Evolutionary conservation across 73 alveolate genomes (phyloP).

Genomic region (Strombidium stylifer): DNA sequence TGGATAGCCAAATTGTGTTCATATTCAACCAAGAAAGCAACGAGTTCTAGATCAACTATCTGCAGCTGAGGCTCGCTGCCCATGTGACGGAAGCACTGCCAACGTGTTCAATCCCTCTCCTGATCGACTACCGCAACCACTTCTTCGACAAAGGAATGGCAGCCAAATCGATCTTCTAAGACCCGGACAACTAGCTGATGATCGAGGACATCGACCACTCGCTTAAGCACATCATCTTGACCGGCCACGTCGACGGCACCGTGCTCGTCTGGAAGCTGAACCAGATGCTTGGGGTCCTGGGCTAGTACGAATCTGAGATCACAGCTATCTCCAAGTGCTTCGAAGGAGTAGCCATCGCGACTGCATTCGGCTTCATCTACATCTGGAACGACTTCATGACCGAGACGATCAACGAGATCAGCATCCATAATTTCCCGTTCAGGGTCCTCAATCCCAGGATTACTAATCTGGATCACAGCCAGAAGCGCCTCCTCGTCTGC

Average conservation of each 20-base stretch:
- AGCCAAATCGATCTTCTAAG: too few relatives aligned
- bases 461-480: conserved; percentile 59
- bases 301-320: conserved; percentile 53
- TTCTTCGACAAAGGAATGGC: too few relatives aligned
- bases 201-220: conserved; percentile 36
- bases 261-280: conserved; percentile 56
- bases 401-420: conserved; percentile 61
- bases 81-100: too few relatives aligned
- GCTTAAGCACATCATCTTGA: conserved; percentile 53
- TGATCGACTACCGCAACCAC: too few relatives aligned
- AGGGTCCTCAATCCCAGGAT: conserved; percentile 73
- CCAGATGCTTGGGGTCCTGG: conserved; percentile 48
- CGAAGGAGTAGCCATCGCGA: conserved; percentile 71
- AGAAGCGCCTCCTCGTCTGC: conserved; percentile 57
- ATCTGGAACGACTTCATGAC: conserved; percentile 71
- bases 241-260: conserved; percentile 76
- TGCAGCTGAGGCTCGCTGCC: too few relatives aligned
- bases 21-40: too few relatives aligned
- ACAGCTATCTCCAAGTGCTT: conserved; percentile 49
- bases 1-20: too few relatives aligned
- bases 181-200: conserved; percentile 30
- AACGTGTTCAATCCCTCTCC: too few relatives aligned
- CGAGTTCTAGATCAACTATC: too few relatives aligned
- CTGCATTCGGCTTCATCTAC: conserved; percentile 72
- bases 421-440: conserved; percentile 58